phyloP scores from a whole-genome alignment of 176 grass and related monocot genomes.

The Saccharum spontaneum region DNA sequence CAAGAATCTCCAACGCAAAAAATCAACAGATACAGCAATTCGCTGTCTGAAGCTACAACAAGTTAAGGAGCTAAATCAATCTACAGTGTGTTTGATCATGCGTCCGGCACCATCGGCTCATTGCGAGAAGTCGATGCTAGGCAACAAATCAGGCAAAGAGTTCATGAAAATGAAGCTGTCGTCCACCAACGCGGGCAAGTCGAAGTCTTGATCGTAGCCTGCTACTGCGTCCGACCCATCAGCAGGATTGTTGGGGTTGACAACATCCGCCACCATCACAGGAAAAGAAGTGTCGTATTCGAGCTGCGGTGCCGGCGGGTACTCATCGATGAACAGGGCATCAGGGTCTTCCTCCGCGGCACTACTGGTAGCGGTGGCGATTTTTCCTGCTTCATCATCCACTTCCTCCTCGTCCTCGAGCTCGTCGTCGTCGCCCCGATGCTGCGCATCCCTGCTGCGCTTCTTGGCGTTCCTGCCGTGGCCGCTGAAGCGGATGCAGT shows the following conservation, averaged over 20 bases:
- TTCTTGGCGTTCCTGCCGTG: slow-evolving; percentile 5
- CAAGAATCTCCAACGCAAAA: neutral
- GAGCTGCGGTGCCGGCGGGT: neutral
- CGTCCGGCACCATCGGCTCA: neutral
- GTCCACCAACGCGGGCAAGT: neutral
- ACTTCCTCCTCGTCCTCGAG: neutral
- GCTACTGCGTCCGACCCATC: neutral
- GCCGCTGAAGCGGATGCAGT: slow-evolving; percentile 3
- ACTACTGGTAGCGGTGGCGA: too few species aligned
- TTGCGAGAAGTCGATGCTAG: neutral
- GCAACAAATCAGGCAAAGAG: neutral
- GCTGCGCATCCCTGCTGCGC: neutral
- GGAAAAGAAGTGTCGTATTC: neutral
- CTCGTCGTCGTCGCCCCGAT: neutral
- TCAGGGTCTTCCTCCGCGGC: neutral
- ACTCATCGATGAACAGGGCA: neutral
- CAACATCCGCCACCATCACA: neutral
- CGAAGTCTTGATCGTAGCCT: neutral
- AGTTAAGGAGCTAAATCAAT: neutral
- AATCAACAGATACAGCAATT: neutral
- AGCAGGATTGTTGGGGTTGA: neutral
- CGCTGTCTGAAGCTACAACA: neutral
- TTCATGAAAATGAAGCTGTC: neutral
- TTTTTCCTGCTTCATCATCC: neutral
- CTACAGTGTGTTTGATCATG: neutral